Evolutionary conservation across 129 eudicot species (phyloP).

Genomic region (Glebionis coronaria): DNA sequence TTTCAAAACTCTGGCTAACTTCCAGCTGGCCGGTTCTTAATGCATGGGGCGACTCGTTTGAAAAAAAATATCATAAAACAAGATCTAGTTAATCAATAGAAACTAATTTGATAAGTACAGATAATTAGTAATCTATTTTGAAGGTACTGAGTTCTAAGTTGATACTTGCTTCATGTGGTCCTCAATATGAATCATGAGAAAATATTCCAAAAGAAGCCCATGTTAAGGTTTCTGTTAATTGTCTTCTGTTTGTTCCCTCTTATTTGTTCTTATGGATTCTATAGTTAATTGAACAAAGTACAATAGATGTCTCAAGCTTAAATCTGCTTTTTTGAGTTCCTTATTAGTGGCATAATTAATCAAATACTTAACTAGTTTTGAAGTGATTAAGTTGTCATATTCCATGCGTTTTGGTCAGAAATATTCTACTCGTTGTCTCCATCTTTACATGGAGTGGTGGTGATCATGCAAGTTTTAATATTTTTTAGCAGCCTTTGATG

Average conservation of each 20-base stretch:
- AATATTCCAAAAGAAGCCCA: constrained; percentile 29
- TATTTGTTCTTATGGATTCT: constrained; percentile 15
- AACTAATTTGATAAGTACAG: not conserved
- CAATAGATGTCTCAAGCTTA: constrained; percentile 24
- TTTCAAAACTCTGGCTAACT: too few relatives aligned
- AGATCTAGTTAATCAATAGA: not conserved
- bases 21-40: too few relatives aligned
- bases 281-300: constrained; percentile 29
- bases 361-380: not conserved
- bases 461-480: constrained; percentile 21
- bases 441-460: constrained; percentile 29
- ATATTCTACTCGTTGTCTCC: constrained; percentile 36
- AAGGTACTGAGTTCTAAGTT: constrained; percentile 22
- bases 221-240: constrained; percentile 24
- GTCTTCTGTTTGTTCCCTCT: constrained; percentile 3
- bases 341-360: constrained; percentile 8
- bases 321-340: constrained; percentile 16
- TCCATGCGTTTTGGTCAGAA: constrained; percentile 25
- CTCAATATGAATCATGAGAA: constrained; percentile 27
- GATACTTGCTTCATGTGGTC: constrained; percentile 39
- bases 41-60: too few relatives aligned
- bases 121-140: constrained; percentile 17
- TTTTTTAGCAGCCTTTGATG: constrained; percentile 36
- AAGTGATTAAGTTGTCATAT: constrained; percentile 9
- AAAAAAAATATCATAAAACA: not conserved